phyloP scores from a whole-genome alignment of 192 early-diverging fungal genomes.

The Umbelopsis sp. region DNA sequence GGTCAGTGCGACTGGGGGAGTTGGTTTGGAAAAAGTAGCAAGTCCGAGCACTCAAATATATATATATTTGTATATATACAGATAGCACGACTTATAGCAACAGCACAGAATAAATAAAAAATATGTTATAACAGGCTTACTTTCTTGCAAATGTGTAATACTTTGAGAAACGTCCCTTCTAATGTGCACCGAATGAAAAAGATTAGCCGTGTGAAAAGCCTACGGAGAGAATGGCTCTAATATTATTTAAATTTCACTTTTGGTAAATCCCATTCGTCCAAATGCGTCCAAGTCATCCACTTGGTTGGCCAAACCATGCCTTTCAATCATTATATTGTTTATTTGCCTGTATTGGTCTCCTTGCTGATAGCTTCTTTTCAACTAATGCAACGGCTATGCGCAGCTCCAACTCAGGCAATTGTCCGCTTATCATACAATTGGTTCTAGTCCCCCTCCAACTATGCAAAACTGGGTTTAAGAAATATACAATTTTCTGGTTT shows the following conservation, averaged over 20 bases:
- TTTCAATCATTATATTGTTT: too few relatives aligned
- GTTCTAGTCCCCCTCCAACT: not conserved
- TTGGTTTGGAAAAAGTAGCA: not conserved
- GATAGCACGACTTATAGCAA: too few relatives aligned
- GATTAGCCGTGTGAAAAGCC: not conserved
- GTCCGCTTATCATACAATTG: not conserved
- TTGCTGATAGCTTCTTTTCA: too few relatives aligned
- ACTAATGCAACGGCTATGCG: too few relatives aligned
- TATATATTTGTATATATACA: not conserved
- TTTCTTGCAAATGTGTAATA: not conserved
- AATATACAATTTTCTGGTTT: slow-evolving; percentile 81
- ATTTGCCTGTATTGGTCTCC: too few relatives aligned
- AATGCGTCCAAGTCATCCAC: too few relatives aligned
- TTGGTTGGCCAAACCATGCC: too few relatives aligned
- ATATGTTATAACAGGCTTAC: not conserved
- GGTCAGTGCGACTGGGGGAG: slow-evolving; percentile 11
- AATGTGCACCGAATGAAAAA: not conserved
- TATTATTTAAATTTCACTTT: too few relatives aligned
- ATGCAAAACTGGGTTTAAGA: slow-evolving; percentile 42
- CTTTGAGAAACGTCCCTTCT: not conserved
- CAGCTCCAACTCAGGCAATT: too few relatives aligned
- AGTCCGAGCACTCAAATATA: slow-evolving; percentile 16
- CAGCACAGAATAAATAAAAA: too few relatives aligned
- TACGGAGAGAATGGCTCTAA: not conserved
- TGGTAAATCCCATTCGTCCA: too few relatives aligned